These are phyloP conservation scores for Saussurea involucrata DNA, from an alignment of 129 eudicot genomes.

Conservation along the genomic window DNA sequence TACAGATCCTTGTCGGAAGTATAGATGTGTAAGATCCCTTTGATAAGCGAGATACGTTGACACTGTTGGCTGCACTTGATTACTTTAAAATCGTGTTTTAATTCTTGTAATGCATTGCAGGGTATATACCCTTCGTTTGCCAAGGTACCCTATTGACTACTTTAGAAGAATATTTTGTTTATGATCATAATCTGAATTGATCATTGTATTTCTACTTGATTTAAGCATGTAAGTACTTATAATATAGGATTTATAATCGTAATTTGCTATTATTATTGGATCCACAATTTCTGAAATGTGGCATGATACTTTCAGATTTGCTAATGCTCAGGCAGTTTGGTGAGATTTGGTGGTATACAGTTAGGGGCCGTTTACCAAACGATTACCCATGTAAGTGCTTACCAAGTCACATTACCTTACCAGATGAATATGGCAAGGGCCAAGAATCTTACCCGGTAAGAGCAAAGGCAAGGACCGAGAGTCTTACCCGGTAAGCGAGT, in stretches of 20 bases:
- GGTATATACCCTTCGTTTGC: background rate
- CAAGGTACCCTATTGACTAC: background rate
- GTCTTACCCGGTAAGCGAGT: too few relatives aligned
- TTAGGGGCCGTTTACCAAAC: too few relatives aligned
- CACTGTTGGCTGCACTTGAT: background rate
- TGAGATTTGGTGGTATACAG: constrained; percentile 3
- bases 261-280: background rate
- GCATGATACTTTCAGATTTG: background rate
- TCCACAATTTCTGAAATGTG: background rate
- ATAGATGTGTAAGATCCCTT: background rate
- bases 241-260: background rate
- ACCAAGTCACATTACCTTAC: too few relatives aligned
- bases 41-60: constrained; percentile 10
- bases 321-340: background rate
- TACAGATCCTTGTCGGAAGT: background rate
- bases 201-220: background rate
- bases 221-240: constrained; percentile 10
- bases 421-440: too few relatives aligned
- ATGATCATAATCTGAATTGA: constrained; percentile 11
- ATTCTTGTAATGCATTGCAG: background rate
- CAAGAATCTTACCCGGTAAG: too few relatives aligned
- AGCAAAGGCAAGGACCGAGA: too few relatives aligned
- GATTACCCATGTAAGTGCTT: too few relatives aligned
- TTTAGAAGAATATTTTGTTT: constrained; percentile 10
- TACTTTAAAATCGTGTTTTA: background rate